Conservation (phyloP, 2,329 filamentous ascomycete genomes). For the Pseudogymnoascus destructans region DNA sequence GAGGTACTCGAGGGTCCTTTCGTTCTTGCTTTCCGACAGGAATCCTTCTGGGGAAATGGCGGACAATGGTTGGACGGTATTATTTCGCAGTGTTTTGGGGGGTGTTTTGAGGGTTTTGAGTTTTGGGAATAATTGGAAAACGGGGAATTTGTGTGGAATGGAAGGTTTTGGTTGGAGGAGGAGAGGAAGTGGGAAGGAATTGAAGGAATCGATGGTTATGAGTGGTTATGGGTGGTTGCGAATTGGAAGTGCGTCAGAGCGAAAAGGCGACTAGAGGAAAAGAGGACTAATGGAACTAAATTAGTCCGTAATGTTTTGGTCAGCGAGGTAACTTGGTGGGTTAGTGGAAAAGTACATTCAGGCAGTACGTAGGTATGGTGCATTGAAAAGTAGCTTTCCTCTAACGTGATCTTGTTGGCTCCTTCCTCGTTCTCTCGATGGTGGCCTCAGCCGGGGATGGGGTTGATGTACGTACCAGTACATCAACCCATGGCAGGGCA, state of each 20-base stretch:
- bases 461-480: not conserved
- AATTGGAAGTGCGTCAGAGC: not conserved
- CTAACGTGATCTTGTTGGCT: not conserved
- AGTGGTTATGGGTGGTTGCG: not conserved
- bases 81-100: not conserved
- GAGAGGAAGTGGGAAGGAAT: slow-evolving; percentile 1
- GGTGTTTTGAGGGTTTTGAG: not conserved
- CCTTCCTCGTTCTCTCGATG: not conserved
- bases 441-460: no score
- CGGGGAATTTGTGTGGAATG: not conserved
- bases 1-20: not conserved
- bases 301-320: no score
- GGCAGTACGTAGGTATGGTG: not conserved
- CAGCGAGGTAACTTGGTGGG: not conserved
- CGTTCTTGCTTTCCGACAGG: not conserved
- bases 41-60: not conserved
- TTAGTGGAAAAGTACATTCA: not conserved
- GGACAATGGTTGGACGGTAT: not conserved
- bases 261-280: not conserved
- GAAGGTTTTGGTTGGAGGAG: not conserved
- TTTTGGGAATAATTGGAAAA: not conserved
- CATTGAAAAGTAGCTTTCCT: not conserved
- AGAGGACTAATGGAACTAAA: not conserved
- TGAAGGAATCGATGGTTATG: not conserved
- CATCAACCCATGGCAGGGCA: not conserved